Percentiles rank a stretch among this genome's conserved stretches.
These are phyloP conservation scores for Rubia balearica DNA, from an alignment of 305 asterid genomes.

Conservation along the genomic window DNA sequence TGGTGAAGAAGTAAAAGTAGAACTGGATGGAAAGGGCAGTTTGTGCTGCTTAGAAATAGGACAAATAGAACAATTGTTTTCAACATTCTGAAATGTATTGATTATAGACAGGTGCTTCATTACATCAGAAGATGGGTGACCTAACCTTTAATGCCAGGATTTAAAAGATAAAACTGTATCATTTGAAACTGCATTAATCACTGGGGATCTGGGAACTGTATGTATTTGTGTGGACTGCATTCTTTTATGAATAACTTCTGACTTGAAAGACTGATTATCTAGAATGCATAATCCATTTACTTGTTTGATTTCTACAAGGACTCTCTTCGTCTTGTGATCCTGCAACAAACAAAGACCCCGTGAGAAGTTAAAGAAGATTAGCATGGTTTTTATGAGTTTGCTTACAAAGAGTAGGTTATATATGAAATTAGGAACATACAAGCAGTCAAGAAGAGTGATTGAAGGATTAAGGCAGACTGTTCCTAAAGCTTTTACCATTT, in stretches of 20 bases:
- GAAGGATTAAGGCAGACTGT: too few species aligned
- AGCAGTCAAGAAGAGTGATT: background rate
- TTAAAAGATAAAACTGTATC: background rate
- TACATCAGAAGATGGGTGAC: background rate
- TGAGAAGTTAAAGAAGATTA: too few species aligned
- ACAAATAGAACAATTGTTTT: background rate
- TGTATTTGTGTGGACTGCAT: background rate
- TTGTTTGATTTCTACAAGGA: background rate
- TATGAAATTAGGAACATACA: background rate
- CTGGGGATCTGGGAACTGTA: background rate
- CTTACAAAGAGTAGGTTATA: background rate
- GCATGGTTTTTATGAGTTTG: background rate
- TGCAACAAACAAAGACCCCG: background rate
- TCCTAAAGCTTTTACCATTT: background rate
- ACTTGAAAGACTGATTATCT: background rate
- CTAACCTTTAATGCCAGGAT: background rate
- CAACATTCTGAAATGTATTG: background rate
- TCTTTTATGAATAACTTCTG: too few species aligned
- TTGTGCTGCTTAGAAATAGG: background rate
- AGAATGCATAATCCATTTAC: background rate
- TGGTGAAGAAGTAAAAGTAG: background rate
- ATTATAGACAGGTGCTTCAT: too few species aligned
- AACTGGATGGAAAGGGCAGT: background rate
- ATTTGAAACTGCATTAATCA: background rate
- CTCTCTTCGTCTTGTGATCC: background rate